phyloP scores from a whole-genome alignment of 2,329 filamentous ascomycete species.

The Trichoderma breve region DNA sequence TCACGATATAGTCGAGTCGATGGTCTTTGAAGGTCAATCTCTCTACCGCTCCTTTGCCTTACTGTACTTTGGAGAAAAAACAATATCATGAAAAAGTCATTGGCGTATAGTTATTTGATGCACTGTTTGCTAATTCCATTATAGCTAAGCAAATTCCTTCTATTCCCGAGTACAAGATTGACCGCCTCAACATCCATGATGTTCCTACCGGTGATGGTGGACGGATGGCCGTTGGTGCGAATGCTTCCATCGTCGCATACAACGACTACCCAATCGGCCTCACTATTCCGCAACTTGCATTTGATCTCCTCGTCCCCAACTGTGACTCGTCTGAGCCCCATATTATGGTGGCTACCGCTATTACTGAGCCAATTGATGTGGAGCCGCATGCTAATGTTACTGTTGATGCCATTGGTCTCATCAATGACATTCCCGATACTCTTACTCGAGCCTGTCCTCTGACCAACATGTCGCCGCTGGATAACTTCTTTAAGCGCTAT shows the following conservation, averaged over 20 bases:
- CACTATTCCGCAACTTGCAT: slow-evolving; percentile 73
- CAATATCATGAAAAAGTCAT: slow-evolving; percentile 33
- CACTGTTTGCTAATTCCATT: slow-evolving; percentile 33
- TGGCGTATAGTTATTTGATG: slow-evolving; percentile 22
- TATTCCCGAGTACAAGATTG: slow-evolving; percentile 80
- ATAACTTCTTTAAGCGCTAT: slow-evolving; percentile 76
- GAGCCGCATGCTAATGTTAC: slow-evolving; percentile 65
- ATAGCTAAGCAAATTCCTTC: slow-evolving; percentile 68
- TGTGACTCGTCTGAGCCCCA: slow-evolving; percentile 69
- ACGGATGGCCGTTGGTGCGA: slow-evolving; percentile 70
- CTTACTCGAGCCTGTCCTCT: slow-evolving; percentile 73
- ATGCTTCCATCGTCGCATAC: slow-evolving; percentile 68
- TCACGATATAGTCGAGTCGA: slow-evolving; percentile 69
- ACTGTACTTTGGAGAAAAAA: slow-evolving; percentile 61
- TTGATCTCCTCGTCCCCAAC: slow-evolving; percentile 81
- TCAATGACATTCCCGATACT: slow-evolving; percentile 70
- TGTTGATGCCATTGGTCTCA: slow-evolving; percentile 67
- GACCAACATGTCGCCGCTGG: slow-evolving; percentile 76
- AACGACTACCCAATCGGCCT: slow-evolving; percentile 80
- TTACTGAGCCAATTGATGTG: slow-evolving; percentile 65
- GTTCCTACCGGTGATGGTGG: slow-evolving; percentile 49
- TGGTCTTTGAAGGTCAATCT: slow-evolving; percentile 80
- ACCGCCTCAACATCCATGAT: slow-evolving; percentile 76
- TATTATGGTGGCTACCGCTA: slow-evolving; percentile 76
- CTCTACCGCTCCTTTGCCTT: slow-evolving; percentile 63